Evolutionary conservation across 768 basidiomycete genomes (phyloP).

Genomic region (Hemileccinum rubropunctum): DNA sequence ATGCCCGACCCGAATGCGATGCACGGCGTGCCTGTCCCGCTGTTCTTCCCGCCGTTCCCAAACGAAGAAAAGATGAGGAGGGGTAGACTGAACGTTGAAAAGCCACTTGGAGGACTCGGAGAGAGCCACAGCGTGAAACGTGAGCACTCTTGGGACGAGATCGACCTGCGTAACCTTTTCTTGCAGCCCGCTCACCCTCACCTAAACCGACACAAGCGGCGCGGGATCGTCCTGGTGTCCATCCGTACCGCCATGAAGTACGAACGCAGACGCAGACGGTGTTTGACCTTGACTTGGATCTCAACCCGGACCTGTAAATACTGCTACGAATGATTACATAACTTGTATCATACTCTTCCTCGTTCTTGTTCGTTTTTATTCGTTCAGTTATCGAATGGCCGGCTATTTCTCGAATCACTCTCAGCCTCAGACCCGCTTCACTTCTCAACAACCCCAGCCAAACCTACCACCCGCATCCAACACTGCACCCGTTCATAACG

Average conservation of each 20-base stretch:
- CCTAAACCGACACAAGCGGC: slow-evolving; percentile 49
- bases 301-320: slow-evolving; percentile 73
- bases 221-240: slow-evolving; percentile 51
- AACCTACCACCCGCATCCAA: slow-evolving; percentile 1
- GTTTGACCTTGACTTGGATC: slow-evolving; percentile 80
- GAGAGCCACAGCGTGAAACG: slow-evolving; percentile 82
- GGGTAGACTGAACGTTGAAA: slow-evolving; percentile 76
- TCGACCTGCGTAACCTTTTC: slow-evolving; percentile 5
- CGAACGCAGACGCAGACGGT: slow-evolving; percentile 57
- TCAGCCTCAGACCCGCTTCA: slow-evolving; percentile 60
- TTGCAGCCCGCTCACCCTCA: slow-evolving; percentile 58
- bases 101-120: slow-evolving; percentile 71
- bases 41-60: slow-evolving; percentile 89
- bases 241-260: slow-evolving; percentile 71
- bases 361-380: slow-evolving; percentile 21
- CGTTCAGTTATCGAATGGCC: slow-evolving; percentile 45
- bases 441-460: slow-evolving; percentile 45
- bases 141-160: slow-evolving; percentile 33
- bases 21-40: slow-evolving; percentile 70
- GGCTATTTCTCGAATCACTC: slow-evolving; percentile 86
- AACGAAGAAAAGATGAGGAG: slow-evolving; percentile 91
- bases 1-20: slow-evolving; percentile 62
- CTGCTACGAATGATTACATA: slow-evolving; percentile 26
- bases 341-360: neutral
- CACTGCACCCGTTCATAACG: slow-evolving; percentile 5